Conservation (phyloP, 148 eudicot genomes). For the Mesembryanthemum crystallinum region DNA sequence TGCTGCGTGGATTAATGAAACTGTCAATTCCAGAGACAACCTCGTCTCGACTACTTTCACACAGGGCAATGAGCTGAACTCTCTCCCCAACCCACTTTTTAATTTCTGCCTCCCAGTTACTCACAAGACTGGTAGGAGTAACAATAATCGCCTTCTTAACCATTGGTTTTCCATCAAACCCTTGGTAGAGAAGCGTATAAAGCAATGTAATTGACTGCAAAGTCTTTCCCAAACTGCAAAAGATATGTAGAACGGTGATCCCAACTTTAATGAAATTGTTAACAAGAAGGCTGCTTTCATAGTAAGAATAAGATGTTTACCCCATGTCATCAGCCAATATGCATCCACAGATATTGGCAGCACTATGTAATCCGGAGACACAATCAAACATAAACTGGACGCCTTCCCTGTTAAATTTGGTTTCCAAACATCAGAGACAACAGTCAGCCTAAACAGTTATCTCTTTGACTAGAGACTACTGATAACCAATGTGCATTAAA, state of each 20-base stretch:
- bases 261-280: conserved; percentile 2
- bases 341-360: conserved; percentile 77
- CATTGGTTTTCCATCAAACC: conserved; percentile 92
- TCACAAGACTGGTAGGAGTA: conserved; percentile 96
- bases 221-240: conserved; percentile 90
- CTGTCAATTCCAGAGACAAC: conserved; percentile 70
- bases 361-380: conserved; percentile 66
- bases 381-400: conserved; percentile 98
- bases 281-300: conserved; percentile 8
- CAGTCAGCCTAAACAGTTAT: background rate
- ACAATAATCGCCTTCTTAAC: conserved; percentile 92
- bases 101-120: conserved; percentile 99
- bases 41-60: conserved; percentile 92
- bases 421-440: background rate
- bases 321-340: conserved; percentile 99
- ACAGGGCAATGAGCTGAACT: conserved; percentile 81
- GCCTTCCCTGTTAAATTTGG: conserved; percentile 77
- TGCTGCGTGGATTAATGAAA: conserved; percentile 57
- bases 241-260: conserved; percentile 14
- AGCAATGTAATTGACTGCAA: conserved; percentile 94
- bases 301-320: conserved; percentile 41
- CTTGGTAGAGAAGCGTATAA: conserved; percentile 88
- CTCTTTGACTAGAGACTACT: background rate
- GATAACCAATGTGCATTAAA: background rate
- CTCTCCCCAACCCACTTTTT: conserved; percentile 90